Percentiles rank a stretch among this genome's conserved stretches.
phyloP scores from a whole-genome alignment of 1,139 yeast species.

The Candida frijolesensis region DNA sequence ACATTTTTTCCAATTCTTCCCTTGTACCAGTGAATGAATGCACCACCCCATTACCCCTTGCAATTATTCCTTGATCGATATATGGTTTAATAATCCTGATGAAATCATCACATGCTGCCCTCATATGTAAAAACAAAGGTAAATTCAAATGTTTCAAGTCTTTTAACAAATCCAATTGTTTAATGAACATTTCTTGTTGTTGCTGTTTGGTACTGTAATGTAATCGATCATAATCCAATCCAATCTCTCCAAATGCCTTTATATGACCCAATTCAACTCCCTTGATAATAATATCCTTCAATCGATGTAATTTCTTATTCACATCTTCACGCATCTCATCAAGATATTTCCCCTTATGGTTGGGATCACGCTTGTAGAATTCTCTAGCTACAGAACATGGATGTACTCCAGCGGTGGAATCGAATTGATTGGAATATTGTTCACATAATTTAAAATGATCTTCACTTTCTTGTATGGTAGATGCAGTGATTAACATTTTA shows the following conservation, averaged over 20 bases:
- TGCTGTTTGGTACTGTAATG: conserved; percentile 69
- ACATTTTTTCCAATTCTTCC: conserved; percentile 56
- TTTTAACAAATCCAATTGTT: conserved; percentile 66
- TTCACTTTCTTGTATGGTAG: conserved; percentile 66
- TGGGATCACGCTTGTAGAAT: conserved; percentile 26
- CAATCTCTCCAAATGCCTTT: conserved; percentile 90
- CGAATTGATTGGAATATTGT: conserved; percentile 37
- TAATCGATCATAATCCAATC: conserved; percentile 89
- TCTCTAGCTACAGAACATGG: conserved; percentile 83
- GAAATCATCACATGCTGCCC: conserved; percentile 87
- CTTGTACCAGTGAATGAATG: conserved; percentile 91
- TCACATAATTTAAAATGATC: conserved; percentile 41
- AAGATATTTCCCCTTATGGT: conserved; percentile 15
- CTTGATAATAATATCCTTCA: conserved; percentile 49
- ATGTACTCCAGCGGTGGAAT: conserved; percentile 89
- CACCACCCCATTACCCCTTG: conserved; percentile 64
- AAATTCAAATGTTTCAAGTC: conserved; percentile 46
- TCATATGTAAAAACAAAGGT: conserved; percentile 88
- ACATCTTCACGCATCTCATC: conserved; percentile 27
- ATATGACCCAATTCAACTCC: conserved; percentile 56
- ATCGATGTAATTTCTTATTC: conserved; percentile 43
- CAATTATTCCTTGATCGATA: conserved; percentile 43
- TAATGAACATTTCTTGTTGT: conserved; percentile 67
- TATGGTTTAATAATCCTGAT: conserved; percentile 58
- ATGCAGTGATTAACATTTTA: conserved; percentile 80